A percentile compares a stretch with the other conserved stretches of the same genome.
Conservation (phyloP, 2,329 filamentous ascomycete species). For the Geoglossum cookeanum region DNA sequence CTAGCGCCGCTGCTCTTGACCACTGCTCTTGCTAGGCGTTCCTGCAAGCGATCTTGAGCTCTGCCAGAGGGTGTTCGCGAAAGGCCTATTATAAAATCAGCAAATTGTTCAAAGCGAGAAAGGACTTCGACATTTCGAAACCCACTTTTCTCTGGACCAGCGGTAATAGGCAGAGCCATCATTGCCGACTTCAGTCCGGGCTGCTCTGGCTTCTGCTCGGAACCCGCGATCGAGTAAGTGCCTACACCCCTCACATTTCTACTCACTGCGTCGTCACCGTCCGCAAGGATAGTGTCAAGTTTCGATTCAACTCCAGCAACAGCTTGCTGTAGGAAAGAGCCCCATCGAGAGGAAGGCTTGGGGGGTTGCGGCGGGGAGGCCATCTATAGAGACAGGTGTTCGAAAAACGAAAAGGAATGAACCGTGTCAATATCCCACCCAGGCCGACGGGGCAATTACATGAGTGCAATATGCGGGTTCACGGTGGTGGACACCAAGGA, state of each 20-base stretch:
- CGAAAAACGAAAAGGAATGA: not conserved
- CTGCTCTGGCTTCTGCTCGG: constrained; percentile 16
- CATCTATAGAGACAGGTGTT: not conserved
- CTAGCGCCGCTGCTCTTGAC: constrained; percentile 44
- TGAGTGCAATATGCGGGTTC: not conserved
- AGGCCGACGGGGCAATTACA: not conserved
- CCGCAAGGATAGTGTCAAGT: constrained; percentile 76
- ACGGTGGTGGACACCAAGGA: not conserved
- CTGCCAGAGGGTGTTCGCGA: constrained; percentile 47
- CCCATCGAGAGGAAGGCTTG: constrained; percentile 16
- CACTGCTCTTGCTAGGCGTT: constrained; percentile 73
- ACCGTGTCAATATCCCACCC: not conserved
- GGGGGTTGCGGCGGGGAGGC: not conserved
- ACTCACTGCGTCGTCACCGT: constrained; percentile 39
- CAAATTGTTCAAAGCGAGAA: constrained; percentile 3
- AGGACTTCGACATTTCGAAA: constrained; percentile 3
- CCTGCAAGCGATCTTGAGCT: constrained; percentile 68
- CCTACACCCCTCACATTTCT: not conserved
- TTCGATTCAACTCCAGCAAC: constrained; percentile 87
- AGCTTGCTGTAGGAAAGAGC: constrained; percentile 60
- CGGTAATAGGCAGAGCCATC: not conserved
- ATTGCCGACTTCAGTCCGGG: not conserved
- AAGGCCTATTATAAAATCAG: constrained; percentile 20
- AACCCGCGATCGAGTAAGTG: not conserved
- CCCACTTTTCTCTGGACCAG: constrained; percentile 16